phyloP scores from a whole-genome alignment of 163 green algal species.

The Scenedesmus sp. region DNA sequence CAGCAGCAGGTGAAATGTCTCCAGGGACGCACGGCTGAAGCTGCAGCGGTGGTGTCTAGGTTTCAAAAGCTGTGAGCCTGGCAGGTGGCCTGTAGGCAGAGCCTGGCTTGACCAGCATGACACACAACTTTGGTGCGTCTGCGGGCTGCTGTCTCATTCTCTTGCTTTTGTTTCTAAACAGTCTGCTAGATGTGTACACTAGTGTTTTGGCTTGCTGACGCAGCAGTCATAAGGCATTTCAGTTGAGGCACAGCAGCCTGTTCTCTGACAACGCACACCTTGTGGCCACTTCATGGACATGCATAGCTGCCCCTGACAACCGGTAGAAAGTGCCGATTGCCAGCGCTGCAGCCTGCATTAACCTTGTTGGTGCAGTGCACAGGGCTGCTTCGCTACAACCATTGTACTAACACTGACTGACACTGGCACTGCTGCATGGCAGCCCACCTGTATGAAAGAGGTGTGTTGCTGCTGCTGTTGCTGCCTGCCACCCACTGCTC shows the following conservation, averaged over 20 bases:
- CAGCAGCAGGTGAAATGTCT: neutral
- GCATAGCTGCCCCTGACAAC: too few relatives aligned
- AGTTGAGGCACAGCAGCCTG: too few relatives aligned
- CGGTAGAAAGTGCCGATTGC: neutral
- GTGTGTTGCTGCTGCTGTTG: neutral
- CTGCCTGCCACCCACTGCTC: conserved; percentile 4
- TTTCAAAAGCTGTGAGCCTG: too few relatives aligned
- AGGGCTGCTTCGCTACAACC: neutral
- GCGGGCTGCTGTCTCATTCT: neutral
- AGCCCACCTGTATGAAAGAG: neutral
- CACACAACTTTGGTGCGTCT: too few relatives aligned
- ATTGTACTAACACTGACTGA: neutral
- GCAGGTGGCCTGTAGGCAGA: neutral
- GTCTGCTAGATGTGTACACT: too few relatives aligned
- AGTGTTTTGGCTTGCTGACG: too few relatives aligned
- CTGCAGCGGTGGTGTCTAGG: neutral
- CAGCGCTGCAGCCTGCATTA: neutral
- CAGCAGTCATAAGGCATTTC: too few relatives aligned
- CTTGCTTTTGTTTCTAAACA: too few relatives aligned
- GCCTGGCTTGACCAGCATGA: neutral
- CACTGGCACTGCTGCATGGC: neutral
- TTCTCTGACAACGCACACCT: too few relatives aligned
- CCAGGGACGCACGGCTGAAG: neutral
- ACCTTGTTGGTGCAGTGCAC: neutral
- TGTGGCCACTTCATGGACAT: too few relatives aligned